These are phyloP conservation scores for Lunularia cruciata DNA, from an alignment of 225 moss, liverwort and hornwort species.

Conservation along the genomic window DNA sequence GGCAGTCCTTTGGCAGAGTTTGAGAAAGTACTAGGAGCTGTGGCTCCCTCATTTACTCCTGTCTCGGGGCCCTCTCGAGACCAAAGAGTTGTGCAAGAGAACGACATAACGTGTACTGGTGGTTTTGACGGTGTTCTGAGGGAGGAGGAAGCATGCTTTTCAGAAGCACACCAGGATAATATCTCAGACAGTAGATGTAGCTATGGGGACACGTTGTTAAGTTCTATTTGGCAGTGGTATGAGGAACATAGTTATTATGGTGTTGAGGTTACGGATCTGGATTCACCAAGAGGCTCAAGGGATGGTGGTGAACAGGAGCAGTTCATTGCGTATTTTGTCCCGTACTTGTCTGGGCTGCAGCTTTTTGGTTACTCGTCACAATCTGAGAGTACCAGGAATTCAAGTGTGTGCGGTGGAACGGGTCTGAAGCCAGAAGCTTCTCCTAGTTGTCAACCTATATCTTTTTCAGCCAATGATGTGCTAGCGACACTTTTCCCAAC, in stretches of 20 bases:
- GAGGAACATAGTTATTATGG: conserved; percentile 58
- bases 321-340: conserved; percentile 56
- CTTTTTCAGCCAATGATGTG: conserved; percentile 23
- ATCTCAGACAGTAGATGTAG: conserved; percentile 30
- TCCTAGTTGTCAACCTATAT: conserved; percentile 13
- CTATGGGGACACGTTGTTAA: conserved; percentile 33
- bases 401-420: not conserved
- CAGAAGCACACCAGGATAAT: conserved; percentile 18
- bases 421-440: conserved; percentile 9
- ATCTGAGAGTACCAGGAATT: not conserved
- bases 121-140: not conserved
- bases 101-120: not conserved
- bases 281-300: conserved; percentile 34
- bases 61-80: not conserved
- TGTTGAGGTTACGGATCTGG: conserved; percentile 45
- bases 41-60: conserved; percentile 35
- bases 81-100: not conserved
- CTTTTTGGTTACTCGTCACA: conserved; percentile 46
- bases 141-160: not conserved
- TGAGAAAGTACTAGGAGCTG: conserved; percentile 46
- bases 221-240: conserved; percentile 61
- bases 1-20: conserved; percentile 54
- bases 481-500: conserved; percentile 41
- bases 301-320: conserved; percentile 35
- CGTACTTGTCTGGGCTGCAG: conserved; percentile 58